phyloP scores from a whole-genome alignment of 2,329 filamentous ascomycete species.

The Colletotrichum tofieldiae region DNA sequence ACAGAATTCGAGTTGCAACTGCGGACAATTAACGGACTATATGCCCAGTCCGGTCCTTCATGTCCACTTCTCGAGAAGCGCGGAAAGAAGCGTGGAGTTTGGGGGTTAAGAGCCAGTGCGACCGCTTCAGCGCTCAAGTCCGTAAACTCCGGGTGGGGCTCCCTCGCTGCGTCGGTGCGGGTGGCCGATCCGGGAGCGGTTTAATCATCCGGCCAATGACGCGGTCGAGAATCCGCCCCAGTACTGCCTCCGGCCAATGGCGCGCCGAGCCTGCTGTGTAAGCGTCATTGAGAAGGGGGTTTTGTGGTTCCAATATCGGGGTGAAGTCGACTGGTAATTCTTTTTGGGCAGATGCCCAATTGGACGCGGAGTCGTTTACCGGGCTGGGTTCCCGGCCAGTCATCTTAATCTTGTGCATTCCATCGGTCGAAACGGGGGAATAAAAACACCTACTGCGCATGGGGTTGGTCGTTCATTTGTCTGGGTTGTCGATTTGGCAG shows the following conservation, averaged over 20 bases:
- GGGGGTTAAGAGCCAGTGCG: not conserved
- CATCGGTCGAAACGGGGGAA: not conserved
- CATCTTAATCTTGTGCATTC: not conserved
- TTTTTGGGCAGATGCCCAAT: too few relatives aligned
- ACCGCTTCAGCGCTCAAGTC: not conserved
- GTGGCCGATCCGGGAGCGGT: not conserved
- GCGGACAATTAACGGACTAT: slow-evolving; percentile 20
- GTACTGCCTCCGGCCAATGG: not conserved
- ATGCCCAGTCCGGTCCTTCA: not conserved
- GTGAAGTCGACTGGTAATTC: too few relatives aligned
- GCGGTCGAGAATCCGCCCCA: not conserved
- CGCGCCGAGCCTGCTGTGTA: not conserved
- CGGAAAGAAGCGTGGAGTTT: not conserved
- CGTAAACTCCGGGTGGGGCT: not conserved
- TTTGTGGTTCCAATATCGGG: not conserved
- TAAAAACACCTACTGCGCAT: too few relatives aligned
- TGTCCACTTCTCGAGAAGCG: too few relatives aligned
- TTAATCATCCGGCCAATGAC: not conserved
- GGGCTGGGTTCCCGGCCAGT: not conserved
- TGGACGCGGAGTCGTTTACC: too few relatives aligned
- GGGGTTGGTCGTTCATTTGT: not conserved
- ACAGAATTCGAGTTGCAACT: not conserved
- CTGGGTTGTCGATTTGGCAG: not conserved
- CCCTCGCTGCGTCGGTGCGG: not conserved
- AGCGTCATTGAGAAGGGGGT: not conserved